A percentile compares a stretch with the other conserved stretches of the same genome.
Conservation (phyloP, 441 rosid genomes). For the Erodium chrysanthum region DNA sequence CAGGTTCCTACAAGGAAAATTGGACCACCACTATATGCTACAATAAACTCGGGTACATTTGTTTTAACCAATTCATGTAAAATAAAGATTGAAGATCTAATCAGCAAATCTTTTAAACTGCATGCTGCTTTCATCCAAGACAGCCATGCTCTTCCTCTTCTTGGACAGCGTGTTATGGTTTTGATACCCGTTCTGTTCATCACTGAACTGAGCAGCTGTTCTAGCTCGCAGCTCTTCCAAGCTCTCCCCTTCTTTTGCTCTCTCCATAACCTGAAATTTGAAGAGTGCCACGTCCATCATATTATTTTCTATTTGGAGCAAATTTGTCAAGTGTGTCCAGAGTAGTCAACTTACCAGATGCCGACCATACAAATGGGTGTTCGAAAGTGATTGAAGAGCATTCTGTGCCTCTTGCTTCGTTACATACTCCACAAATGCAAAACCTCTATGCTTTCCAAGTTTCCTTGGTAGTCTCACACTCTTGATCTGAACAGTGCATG, state of each 20-base stretch:
- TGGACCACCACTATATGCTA: conserved; percentile 9
- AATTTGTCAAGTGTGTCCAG: neutral
- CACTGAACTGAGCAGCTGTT: conserved; percentile 66
- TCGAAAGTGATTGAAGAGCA: conserved; percentile 59
- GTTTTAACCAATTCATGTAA: neutral
- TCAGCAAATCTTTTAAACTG: conserved; percentile 46
- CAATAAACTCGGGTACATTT: neutral
- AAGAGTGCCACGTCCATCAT: neutral
- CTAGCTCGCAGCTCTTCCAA: conserved; percentile 63
- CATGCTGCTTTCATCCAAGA: conserved; percentile 46
- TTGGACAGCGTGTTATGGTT: conserved; percentile 37
- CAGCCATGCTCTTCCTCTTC: conserved; percentile 49
- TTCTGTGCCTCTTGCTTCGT: conserved; percentile 86
- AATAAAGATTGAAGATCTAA: conserved; percentile 13
- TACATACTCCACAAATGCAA: conserved; percentile 69
- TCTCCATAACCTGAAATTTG: conserved; percentile 55
- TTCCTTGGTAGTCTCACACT: conserved; percentile 80
- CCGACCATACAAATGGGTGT: conserved; percentile 84
- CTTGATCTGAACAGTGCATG: conserved; percentile 44
- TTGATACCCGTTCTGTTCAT: conserved; percentile 38
- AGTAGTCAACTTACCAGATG: conserved; percentile 51
- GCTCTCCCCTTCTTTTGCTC: conserved; percentile 84
- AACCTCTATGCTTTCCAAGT: conserved; percentile 65
- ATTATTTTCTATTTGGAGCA: neutral
- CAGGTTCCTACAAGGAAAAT: conserved; percentile 23